Evolutionary conservation across 139 green algal genomes (phyloP), one percentile per base, ranked within the genome.

Genomic region (Closterium sp.): DNA sequence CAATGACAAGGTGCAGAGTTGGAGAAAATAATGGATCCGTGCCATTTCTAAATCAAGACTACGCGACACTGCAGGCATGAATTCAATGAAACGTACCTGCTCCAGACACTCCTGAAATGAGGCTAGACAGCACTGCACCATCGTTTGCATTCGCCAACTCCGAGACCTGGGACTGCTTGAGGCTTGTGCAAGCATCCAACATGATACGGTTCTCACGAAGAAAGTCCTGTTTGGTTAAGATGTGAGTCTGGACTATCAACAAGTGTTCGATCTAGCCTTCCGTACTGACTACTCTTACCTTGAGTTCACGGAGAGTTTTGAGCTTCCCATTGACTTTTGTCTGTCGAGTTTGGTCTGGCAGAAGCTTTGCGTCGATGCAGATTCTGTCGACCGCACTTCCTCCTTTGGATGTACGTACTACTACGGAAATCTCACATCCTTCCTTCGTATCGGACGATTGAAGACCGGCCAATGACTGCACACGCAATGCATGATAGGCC

Each of bases 301-400:
- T 90, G 28, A 90, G n/a, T 90, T 90, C 87, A 29, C 70, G 62
- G 9, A 28, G 24, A 11, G 87, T 34, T 70, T 84, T 90, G 9
- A 90, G 87, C 10, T 90, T 90, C 70, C 87, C 87, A 90, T 90
- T 62, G 87, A 90, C 70, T 84, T 31, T 90, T 84, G 70, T 30
- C 29, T 90, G 87, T 30, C 87, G 24, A 34, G 87, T 85, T 85
- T 85, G 70, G 29, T 90, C 87, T 11, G 87, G 87, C 27, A 90
- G 62, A 85, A 90, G 29, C 29, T 31, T 90, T 85, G 87, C 87
- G 29, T 45, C 62, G n/a, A 90, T 85, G 17, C n/a, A 29, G 70
- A 85, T 45, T 31, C 38, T 90, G n/a, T 73, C 87, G 28, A 84
- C 28, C 13, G 29, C 38, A 90, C n/a, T 31, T 90, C 70, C 70